These are phyloP conservation scores for Monosporascus sp. DNA, from an alignment of 2,329 filamentous ascomycete genomes.

Conservation along the genomic window DNA sequence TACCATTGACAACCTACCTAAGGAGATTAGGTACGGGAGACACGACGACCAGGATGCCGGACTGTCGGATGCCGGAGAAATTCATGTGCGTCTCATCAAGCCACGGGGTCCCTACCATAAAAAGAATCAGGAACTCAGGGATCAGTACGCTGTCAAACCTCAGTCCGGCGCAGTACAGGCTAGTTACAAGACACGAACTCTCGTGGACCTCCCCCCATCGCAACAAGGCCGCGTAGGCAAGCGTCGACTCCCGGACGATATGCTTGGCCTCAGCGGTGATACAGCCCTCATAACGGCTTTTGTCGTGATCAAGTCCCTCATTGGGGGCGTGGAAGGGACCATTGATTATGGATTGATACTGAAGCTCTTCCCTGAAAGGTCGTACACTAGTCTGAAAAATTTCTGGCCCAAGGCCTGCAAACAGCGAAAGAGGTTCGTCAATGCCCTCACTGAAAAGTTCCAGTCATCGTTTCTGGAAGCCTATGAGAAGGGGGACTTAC, in stretches of 20 bases:
- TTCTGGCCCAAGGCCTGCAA: constrained; percentile 52
- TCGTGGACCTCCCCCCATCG: constrained; percentile 21
- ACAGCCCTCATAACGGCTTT: constrained; percentile 52
- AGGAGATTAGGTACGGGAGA: constrained; percentile 27
- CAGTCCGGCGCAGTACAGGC: constrained; percentile 12
- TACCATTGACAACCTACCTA: constrained; percentile 37
- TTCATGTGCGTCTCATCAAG: not conserved
- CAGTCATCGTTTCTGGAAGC: constrained; percentile 61
- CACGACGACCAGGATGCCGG: constrained; percentile 27
- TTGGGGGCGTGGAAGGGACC: constrained; percentile 55
- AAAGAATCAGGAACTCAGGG: not conserved
- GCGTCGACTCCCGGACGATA: constrained; percentile 23
- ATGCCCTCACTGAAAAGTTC: constrained; percentile 57
- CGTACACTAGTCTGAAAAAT: constrained; percentile 45
- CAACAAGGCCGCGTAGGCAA: constrained; percentile 29
- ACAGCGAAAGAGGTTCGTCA: constrained; percentile 47
- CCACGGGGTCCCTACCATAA: not conserved
- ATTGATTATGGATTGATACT: constrained; percentile 59
- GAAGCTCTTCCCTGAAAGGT: constrained; percentile 50
- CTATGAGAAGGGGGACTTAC: constrained; percentile 58
- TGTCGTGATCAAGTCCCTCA: constrained; percentile 51
- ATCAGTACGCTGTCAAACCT: constrained; percentile 2
- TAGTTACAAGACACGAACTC: constrained; percentile 25
- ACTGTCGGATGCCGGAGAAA: constrained; percentile 6
- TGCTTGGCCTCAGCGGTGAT: constrained; percentile 36